phyloP scores from a whole-genome alignment of 2,329 filamentous ascomycete species.

The Leptosphaerulina australis region DNA sequence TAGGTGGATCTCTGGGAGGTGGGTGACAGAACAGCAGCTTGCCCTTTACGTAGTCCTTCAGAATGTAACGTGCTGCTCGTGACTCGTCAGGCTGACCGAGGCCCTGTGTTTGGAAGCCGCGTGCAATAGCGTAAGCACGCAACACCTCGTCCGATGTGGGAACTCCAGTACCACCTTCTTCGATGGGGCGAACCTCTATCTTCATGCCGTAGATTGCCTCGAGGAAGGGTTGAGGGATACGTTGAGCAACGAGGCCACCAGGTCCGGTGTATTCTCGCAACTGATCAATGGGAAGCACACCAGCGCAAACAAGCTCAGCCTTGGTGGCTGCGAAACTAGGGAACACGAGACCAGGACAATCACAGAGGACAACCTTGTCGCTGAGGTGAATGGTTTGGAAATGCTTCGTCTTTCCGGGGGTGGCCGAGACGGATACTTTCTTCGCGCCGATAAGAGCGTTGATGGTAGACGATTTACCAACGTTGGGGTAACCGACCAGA shows the following conservation, averaged over 20 bases:
- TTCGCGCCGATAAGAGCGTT: constrained; percentile 98
- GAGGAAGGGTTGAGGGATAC: constrained; percentile 86
- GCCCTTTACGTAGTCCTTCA: constrained; percentile 97
- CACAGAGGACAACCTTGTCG: constrained; percentile 86
- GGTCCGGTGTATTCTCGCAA: constrained; percentile 91
- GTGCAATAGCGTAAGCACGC: constrained; percentile 81
- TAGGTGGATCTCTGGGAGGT: constrained; percentile 69
- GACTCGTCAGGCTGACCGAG: constrained; percentile 92
- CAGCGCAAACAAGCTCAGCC: constrained; percentile 93
- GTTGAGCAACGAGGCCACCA: constrained; percentile 77
- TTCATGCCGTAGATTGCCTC: constrained; percentile 94
- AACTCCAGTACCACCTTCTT: constrained; percentile 89
- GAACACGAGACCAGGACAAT: constrained; percentile 98
- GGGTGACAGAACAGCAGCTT: constrained; percentile 93
- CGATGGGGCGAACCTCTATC: constrained; percentile 77
- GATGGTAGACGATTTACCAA: constrained; percentile 98
- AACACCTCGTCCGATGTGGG: constrained; percentile 87
- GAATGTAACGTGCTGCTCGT: constrained; percentile 81
- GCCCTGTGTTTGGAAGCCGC: constrained; percentile 89
- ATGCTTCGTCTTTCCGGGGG: constrained; percentile 98
- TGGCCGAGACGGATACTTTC: constrained; percentile 97
- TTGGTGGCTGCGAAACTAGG: constrained; percentile 98
- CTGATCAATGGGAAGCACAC: constrained; percentile 94
- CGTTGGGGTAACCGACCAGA: constrained; percentile 96
- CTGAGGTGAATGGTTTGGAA: constrained; percentile 98